Conservation (phyloP, 441 rosid species). For the Daphne laureola region DNA sequence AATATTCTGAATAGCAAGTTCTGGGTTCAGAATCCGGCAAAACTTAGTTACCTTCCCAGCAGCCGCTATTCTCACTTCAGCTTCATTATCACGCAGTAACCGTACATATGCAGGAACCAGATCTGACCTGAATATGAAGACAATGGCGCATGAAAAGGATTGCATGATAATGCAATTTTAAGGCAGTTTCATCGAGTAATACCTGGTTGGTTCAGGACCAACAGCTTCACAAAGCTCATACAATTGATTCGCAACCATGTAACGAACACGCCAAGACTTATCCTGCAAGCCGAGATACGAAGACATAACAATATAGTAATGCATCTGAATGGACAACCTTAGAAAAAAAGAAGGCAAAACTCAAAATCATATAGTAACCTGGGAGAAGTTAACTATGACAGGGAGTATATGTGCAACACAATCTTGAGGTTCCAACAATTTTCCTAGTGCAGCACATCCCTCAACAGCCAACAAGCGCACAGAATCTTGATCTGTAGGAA, state of each 20-base stretch:
- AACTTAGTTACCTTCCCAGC: constrained; percentile 78
- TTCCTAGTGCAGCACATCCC: constrained; percentile 97
- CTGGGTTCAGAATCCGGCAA: constrained; percentile 67
- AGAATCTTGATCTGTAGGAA: constrained; percentile 81
- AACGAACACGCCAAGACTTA: constrained; percentile 98
- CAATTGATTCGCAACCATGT: constrained; percentile 96
- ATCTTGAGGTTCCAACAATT: constrained; percentile 92
- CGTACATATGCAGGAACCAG: constrained; percentile 75
- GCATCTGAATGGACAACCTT: neutral
- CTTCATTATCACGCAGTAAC: constrained; percentile 77
- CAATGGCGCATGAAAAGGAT: neutral
- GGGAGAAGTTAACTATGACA: constrained; percentile 89
- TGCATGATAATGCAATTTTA: too few relatives aligned
- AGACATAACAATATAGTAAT: neutral
- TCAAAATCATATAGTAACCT: constrained; percentile 36
- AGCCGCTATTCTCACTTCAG: constrained; percentile 84
- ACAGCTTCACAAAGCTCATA: constrained; percentile 95
- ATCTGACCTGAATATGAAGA: constrained; percentile 40
- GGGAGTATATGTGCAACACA: constrained; percentile 90
- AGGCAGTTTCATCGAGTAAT: constrained; percentile 11
- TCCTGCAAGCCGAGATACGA: constrained; percentile 39
- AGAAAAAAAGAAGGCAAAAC: constrained; percentile 5
- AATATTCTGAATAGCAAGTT: constrained; percentile 66
- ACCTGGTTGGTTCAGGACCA: constrained; percentile 94
- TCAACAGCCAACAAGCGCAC: constrained; percentile 94